Evolutionary conservation across 2,329 filamentous ascomycete genomes (phyloP), one percentile per base, ranked within the genome.

Genomic region (Aspergillus ochraceoroseus): DNA sequence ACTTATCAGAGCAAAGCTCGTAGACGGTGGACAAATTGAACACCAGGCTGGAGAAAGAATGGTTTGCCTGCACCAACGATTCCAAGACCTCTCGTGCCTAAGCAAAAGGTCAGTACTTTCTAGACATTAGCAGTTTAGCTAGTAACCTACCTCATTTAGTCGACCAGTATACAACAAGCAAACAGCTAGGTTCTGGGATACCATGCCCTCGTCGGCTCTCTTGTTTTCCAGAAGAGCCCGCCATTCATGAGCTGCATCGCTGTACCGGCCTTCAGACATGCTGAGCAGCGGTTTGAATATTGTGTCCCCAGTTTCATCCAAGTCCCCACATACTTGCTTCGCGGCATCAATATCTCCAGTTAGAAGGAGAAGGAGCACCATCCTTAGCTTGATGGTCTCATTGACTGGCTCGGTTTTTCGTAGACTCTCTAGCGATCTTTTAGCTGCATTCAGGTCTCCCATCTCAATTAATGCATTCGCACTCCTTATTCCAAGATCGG

Each of bases 1-100:
- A 78, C 47, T 77, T 76, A 54, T 96, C 89, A 0, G 85, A 89
- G 59, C 85, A 92, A 5, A 96, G 74, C 65, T 96, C 92, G 60
- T 94, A 96, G 54, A 95, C 79, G 0, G 90, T 96, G 7, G 82
- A 80, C 8, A 98, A 66, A 60, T 96, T 96, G 66, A 95, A 94
- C 0, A 94, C 77, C 2, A 95, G 67, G 0, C 85, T 85, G 48
- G 85, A 82, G 43, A 90, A 95, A 0, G 79, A 77, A 27, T 78
- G 70, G 1, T 80, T 77, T 0, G 70, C 61, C 2, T 78, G 72
- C 0, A 88, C 71, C 7, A 94, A 66, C 0, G 68, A 65, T 55
- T 90, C 83, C 2, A 95, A 69, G 1, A 85, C 65, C 8, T 71
- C 64, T 9, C 79, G 78, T 1, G 86, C 84, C 74, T 86, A 44